Percentiles rank a stretch among this genome's conserved stretches.
phyloP scores from a whole-genome alignment of 1,284 basidiomycete species.

The Naganishia liquefaciens region DNA sequence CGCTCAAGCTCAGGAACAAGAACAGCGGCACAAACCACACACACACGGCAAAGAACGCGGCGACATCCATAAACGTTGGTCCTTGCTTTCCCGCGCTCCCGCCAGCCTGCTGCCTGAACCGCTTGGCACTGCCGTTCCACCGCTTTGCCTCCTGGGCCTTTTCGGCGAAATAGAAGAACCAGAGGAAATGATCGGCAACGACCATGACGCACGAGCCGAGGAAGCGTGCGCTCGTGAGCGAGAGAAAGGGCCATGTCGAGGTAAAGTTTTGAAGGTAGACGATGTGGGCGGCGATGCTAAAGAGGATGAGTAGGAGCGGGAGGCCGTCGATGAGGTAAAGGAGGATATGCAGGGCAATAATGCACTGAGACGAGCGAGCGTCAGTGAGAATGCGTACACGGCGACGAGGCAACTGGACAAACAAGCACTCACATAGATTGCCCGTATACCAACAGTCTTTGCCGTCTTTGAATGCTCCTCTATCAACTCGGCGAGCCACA shows the following conservation, averaged over 20 bases:
- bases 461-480: conserved; percentile 84
- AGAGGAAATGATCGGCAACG: conserved; percentile 83
- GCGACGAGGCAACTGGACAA: neutral
- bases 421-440: conserved; percentile 71
- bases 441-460: conserved; percentile 74
- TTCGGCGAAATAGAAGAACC: conserved; percentile 88
- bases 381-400: neutral
- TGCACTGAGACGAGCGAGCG: conserved; percentile 59
- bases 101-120: conserved; percentile 8
- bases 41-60: conserved; percentile 87
- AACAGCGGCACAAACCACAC: conserved; percentile 91
- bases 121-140: conserved; percentile 38
- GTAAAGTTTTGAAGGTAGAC: conserved; percentile 92
- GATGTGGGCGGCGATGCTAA: conserved; percentile 78
- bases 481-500: conserved; percentile 90
- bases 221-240: conserved; percentile 77
- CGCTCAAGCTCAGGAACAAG: conserved; percentile 87
- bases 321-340: conserved; percentile 77
- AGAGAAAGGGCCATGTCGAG: conserved; percentile 81
- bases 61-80: conserved; percentile 81
- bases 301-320: conserved; percentile 69
- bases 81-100: conserved; percentile 41
- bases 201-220: conserved; percentile 78
- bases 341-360: conserved; percentile 74
- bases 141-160: conserved; percentile 59